Base-by-base conservation (phyloP, 768 basidiomycete species). In the Austroboletus eburneus region DNA sequence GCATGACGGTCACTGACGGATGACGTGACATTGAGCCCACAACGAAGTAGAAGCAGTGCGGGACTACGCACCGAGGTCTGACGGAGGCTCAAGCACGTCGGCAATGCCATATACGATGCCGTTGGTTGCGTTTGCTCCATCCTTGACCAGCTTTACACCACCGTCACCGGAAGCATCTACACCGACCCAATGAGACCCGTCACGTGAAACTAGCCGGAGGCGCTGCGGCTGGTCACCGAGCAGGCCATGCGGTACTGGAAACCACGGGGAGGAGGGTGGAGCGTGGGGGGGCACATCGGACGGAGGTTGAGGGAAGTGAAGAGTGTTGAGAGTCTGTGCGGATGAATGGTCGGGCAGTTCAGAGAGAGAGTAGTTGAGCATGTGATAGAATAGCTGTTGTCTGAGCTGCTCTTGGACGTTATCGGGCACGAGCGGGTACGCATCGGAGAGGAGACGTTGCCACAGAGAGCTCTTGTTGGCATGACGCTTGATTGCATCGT, bases 371-470 rank as follows among this genome's bases (percentile, higher is more conserved):
- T 81, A 81, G 66, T 98, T 96, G 55, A 98, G 74, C 37, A 97
- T 68, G 66, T 98, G 96, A 64, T 98, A 98, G 59, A 97, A 84
- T 43, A 99, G 76, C 58, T 94, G 86, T 58, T 96, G 93, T 43
- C 95, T 78, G 37, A 98, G 78, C 48, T 79, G 72, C 57, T 88
- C 83, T 47, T 91, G 79, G 24, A 93, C 71, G 63, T 97, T 97
- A 68, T 94, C 93, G 20, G 73, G 74, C 30, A 79, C 58, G 38
- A 63, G 56, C 17, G 46, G 16, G 42, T 73, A 59, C 4, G 69
- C 55, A 17, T 60, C 57, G 30, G 50, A 48, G 32, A 60, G 54
- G 30, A 65, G 63, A 39, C 35, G 46, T 30, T 55, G 51, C 71
- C 71, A 73, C 12, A 72, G 49, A 16, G 50, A 20, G 22, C 59